phyloP scores from a whole-genome alignment of 352 stramenopile species.

The Globisporangium mamillatum region DNA sequence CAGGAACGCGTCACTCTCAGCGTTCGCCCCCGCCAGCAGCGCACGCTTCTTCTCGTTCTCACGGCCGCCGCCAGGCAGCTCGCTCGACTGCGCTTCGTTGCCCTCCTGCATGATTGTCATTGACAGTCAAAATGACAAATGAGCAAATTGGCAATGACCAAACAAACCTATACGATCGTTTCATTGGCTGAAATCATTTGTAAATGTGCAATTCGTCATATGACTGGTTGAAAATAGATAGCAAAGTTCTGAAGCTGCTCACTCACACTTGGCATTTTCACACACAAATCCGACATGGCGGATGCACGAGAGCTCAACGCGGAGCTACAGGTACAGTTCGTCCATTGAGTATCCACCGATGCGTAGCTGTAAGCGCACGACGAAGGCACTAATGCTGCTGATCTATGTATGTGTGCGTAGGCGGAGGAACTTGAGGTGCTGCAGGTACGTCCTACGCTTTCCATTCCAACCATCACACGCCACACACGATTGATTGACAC shows the following conservation, averaged over 20 bases:
- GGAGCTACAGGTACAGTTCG: slow-evolving; percentile 37
- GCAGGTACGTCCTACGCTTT: slow-evolving; percentile 34
- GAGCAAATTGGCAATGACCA: not conserved
- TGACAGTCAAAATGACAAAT: not conserved
- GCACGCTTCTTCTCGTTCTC: slow-evolving; percentile 35
- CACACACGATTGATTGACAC: not conserved
- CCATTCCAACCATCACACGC: not conserved
- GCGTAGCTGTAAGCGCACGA: not conserved
- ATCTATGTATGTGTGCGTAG: slow-evolving; percentile 20
- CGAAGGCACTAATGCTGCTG: not conserved
- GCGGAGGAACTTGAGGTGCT: slow-evolving; percentile 76
- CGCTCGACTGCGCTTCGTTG: not conserved
- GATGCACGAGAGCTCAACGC: slow-evolving; percentile 32
- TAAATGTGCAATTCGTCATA: not conserved
- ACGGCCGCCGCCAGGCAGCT: slow-evolving; percentile 1
- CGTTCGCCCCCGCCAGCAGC: not conserved
- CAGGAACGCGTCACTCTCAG: slow-evolving; percentile 13
- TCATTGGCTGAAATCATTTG: slow-evolving; percentile 19
- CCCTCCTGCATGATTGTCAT: not conserved
- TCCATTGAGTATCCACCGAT: not conserved
- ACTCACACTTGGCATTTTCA: not conserved
- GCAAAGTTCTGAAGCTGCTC: not conserved
- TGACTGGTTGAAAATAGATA: slow-evolving; percentile 34
- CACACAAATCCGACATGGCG: slow-evolving; percentile 11
- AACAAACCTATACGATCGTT: not conserved